A percentile compares a stretch with the other conserved stretches of the same genome.
Conservation (phyloP, 805 yeast species). For the Isabelozyma heimii region DNA sequence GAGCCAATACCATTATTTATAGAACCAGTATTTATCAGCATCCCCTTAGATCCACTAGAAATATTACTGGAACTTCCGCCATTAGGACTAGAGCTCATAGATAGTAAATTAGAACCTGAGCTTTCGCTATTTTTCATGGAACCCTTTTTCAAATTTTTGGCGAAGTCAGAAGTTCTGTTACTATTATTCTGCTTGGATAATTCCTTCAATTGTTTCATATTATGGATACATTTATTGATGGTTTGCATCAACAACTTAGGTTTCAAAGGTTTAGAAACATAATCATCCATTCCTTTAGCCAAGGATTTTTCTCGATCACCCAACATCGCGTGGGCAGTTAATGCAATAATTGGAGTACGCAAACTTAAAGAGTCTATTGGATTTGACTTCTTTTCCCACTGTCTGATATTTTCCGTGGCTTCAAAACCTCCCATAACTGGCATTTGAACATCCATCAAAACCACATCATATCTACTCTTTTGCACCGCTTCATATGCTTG, state of each 20-base stretch:
- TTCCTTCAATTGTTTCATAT: conserved; percentile 60
- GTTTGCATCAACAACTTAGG: conserved; percentile 82
- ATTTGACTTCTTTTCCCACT: conserved; percentile 80
- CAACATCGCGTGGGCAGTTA: conserved; percentile 92
- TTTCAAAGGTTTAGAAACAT: conserved; percentile 82
- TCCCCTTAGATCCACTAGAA: conserved; percentile 5
- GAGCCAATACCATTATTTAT: conserved; percentile 8
- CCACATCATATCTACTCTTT: conserved; percentile 69
- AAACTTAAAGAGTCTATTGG: conserved; percentile 68
- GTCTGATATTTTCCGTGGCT: conserved; percentile 81
- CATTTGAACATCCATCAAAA: conserved; percentile 93
- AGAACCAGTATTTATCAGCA: background rate
- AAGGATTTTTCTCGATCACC: conserved; percentile 86
- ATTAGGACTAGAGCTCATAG: conserved; percentile 14
- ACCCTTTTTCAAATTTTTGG: conserved; percentile 41
- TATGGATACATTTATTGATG: conserved; percentile 77
- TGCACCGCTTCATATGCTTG: conserved; percentile 78
- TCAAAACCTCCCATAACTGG: conserved; percentile 95
- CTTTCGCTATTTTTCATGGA: conserved; percentile 22
- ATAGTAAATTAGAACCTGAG: conserved; percentile 7
- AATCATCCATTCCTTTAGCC: conserved; percentile 91
- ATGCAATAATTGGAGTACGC: conserved; percentile 83
- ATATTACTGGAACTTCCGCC: conserved; percentile 4
- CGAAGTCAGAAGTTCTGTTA: conserved; percentile 44
- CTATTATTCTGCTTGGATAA: conserved; percentile 46